These are phyloP conservation scores for Pleurotus platypus DNA, from an alignment of 768 basidiomycete species.

Conservation along the genomic window DNA sequence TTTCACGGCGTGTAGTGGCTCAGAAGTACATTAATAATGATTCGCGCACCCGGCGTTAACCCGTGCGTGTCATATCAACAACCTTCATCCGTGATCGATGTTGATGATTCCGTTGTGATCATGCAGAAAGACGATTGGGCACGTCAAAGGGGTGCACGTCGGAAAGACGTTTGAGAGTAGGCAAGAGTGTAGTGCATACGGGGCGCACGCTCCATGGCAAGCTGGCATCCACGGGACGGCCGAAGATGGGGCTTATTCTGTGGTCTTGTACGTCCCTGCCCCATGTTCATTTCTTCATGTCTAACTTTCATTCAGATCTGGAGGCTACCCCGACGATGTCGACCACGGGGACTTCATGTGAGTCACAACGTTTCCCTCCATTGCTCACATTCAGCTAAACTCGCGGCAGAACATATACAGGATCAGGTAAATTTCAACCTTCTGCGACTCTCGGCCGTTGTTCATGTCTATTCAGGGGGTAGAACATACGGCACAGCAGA, in stretches of 20 bases:
- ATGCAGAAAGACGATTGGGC: slow-evolving; percentile 23
- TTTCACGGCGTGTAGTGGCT: too few species aligned
- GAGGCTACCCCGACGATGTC: slow-evolving; percentile 36
- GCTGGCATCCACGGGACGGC: slow-evolving; percentile 35
- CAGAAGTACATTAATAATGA: not conserved
- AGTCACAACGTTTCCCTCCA: slow-evolving; percentile 10
- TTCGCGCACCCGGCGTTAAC: not conserved
- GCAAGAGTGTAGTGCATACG: slow-evolving; percentile 16
- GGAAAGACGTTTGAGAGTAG: slow-evolving; percentile 20
- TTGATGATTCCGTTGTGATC: not conserved
- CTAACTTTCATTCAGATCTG: slow-evolving; percentile 16
- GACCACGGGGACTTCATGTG: slow-evolving; percentile 37
- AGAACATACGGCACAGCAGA: slow-evolving; percentile 6
- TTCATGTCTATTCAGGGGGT: not conserved
- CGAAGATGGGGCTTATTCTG: slow-evolving; percentile 33
- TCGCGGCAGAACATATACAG: slow-evolving; percentile 32
- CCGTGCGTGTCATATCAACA: not conserved
- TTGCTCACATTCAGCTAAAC: not conserved
- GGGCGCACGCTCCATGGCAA: slow-evolving; percentile 27
- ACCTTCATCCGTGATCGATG: not conserved
- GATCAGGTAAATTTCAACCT: slow-evolving; percentile 25
- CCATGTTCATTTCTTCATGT: too few species aligned
- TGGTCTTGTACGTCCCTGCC: slow-evolving; percentile 22
- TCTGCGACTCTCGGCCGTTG: too few species aligned
- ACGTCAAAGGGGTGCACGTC: slow-evolving; percentile 22